Conservation (phyloP, 176 grass and related monocot species). For the Puccinellia tenuiflora region DNA sequence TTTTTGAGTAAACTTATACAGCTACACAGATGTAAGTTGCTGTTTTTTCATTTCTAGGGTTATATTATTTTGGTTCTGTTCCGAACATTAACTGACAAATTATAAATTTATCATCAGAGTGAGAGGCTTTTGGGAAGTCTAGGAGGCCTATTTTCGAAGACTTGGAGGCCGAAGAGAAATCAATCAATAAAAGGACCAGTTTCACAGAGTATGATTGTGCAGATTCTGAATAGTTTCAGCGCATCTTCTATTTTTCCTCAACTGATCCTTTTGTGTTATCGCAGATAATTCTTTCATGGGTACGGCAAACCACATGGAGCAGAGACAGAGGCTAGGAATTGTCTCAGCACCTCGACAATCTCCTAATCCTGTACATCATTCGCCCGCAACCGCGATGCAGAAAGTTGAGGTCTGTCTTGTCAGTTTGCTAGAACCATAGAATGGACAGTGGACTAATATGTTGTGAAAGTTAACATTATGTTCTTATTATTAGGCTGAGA, state of each 20-base stretch:
- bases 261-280: slow-evolving; percentile 11
- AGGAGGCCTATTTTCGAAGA: slow-evolving; percentile 88
- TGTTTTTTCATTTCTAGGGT: background rate
- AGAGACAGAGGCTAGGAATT: slow-evolving; percentile 52
- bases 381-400: slow-evolving; percentile 40
- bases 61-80: background rate
- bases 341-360: slow-evolving; percentile 31
- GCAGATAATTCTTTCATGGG: slow-evolving; percentile 42
- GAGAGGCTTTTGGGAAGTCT: slow-evolving; percentile 92
- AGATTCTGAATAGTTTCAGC: slow-evolving; percentile 11
- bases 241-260: background rate
- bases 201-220: slow-evolving; percentile 48
- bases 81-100: background rate
- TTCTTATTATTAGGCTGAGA: slow-evolving; percentile 46
- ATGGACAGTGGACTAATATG: background rate
- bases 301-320: slow-evolving; percentile 40
- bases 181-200: slow-evolving; percentile 68
- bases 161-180: slow-evolving; percentile 87
- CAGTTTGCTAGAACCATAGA: background rate
- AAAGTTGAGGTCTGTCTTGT: slow-evolving; percentile 56
- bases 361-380: slow-evolving; percentile 25
- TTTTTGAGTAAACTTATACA: background rate
- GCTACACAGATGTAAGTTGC: background rate
- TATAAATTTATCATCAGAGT: slow-evolving; percentile 45
- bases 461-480: background rate